Conservation (phyloP, 78 protist species). For the Emiliania huxleyi region DNA sequence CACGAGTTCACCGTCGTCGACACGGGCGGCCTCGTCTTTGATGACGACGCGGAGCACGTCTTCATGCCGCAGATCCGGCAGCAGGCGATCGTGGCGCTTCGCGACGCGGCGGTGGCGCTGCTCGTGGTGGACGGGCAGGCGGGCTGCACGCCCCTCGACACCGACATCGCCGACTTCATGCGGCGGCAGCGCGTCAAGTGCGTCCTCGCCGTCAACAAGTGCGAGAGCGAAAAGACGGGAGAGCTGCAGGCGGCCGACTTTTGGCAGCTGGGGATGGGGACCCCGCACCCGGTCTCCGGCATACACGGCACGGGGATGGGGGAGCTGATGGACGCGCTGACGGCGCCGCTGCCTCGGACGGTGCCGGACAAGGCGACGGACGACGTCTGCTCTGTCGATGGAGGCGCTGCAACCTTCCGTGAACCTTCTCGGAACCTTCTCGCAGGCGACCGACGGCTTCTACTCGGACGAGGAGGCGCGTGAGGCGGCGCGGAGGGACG, state of each 20-base stretch:
- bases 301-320: slow-evolving; percentile 25
- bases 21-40: slow-evolving; percentile 70
- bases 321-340: not conserved
- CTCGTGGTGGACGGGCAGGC: slow-evolving; percentile 21
- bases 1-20: slow-evolving; percentile 52
- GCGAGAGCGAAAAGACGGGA: not conserved
- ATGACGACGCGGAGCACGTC: not conserved
- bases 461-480: not conserved
- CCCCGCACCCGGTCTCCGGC: not conserved
- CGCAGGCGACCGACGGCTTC: not conserved
- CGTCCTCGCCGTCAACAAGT: slow-evolving; percentile 26
- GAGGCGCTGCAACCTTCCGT: too few relatives aligned
- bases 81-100: slow-evolving; percentile 8
- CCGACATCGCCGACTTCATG: not conserved
- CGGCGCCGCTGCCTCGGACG: not conserved
- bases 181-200: not conserved
- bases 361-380: not conserved
- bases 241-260: slow-evolving; percentile 19
- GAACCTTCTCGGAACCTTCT: too few relatives aligned
- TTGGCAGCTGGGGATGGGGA: not conserved
- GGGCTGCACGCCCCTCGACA: not conserved
- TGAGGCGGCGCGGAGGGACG: not conserved
- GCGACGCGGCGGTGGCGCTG: not conserved
- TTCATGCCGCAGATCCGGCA: slow-evolving; percentile 15
- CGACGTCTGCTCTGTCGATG: not conserved